phyloP scores from a whole-genome alignment of 805 yeast species.

The Suhomyces canberraensis region DNA sequence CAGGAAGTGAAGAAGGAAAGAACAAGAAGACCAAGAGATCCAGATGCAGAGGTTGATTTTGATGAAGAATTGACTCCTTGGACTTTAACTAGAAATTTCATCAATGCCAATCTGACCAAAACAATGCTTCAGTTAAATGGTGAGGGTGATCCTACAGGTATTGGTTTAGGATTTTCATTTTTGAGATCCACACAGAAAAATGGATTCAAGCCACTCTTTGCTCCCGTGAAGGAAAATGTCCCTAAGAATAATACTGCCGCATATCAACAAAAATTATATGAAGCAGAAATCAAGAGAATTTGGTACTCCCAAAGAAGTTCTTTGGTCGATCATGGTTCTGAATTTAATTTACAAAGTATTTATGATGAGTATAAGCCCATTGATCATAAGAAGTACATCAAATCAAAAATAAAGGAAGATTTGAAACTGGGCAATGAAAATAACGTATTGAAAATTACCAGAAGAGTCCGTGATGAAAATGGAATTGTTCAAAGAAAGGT shows the following conservation, averaged over 20 bases:
- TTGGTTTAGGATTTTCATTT: slow-evolving; percentile 85
- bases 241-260: slow-evolving; percentile 42
- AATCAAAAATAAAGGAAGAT: slow-evolving; percentile 34
- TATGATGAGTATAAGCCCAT: slow-evolving; percentile 38
- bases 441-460: slow-evolving; percentile 50
- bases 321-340: slow-evolving; percentile 38
- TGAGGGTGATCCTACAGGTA: slow-evolving; percentile 91
- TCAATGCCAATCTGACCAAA: slow-evolving; percentile 92
- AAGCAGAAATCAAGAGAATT: slow-evolving; percentile 80
- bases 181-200: slow-evolving; percentile 93
- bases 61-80: slow-evolving; percentile 91
- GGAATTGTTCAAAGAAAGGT: slow-evolving; percentile 80
- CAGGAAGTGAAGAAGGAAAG: slow-evolving; percentile 21
- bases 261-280: slow-evolving; percentile 84
- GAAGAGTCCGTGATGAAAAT: slow-evolving; percentile 79
- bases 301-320: slow-evolving; percentile 83
- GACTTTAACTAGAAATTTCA: slow-evolving; percentile 89
- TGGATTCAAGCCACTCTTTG: slow-evolving; percentile 56
- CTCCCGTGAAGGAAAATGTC: slow-evolving; percentile 32
- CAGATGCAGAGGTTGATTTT: slow-evolving; percentile 49
- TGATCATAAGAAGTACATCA: slow-evolving; percentile 29
- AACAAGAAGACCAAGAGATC: slow-evolving; percentile 24
- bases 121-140: slow-evolving; percentile 95
- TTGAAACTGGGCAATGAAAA: slow-evolving; percentile 22
- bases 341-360: slow-evolving; percentile 35